Percentiles rank a stretch among this genome's conserved stretches.
These are phyloP conservation scores for Leucogyrophana mollusca DNA, from an alignment of 768 basidiomycete genomes.

Conservation along the genomic window DNA sequence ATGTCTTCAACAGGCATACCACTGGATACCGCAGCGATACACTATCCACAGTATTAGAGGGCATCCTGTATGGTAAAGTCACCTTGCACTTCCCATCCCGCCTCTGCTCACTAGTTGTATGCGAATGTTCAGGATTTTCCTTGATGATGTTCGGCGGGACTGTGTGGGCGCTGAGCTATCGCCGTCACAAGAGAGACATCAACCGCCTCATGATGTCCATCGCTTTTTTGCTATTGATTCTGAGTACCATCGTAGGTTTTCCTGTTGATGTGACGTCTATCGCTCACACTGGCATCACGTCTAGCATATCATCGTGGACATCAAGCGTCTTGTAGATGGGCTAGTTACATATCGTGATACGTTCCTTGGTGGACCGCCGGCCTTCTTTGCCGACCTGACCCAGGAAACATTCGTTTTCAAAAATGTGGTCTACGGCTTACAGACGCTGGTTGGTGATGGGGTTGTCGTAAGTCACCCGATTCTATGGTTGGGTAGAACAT, in stretches of 20 bases:
- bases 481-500: not conserved
- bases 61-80: slow-evolving; percentile 15
- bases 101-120: no score
- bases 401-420: slow-evolving; percentile 31
- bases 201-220: slow-evolving; percentile 21
- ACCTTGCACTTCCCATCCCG: no score
- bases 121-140: slow-evolving; percentile 14
- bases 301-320: slow-evolving; percentile 22
- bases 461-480: slow-evolving; percentile 8
- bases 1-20: not conserved
- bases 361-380: slow-evolving; percentile 22
- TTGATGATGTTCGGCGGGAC: slow-evolving; percentile 20
- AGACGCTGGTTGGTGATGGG: slow-evolving; percentile 20
- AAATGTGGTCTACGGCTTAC: slow-evolving; percentile 21
- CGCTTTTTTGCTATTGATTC: slow-evolving; percentile 17
- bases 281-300: not conserved
- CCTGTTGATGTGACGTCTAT: not conserved
- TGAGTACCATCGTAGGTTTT: slow-evolving; percentile 19
- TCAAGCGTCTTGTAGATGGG: slow-evolving; percentile 22
- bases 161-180: slow-evolving; percentile 19
- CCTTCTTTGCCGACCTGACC: slow-evolving; percentile 26
- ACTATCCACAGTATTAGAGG: slow-evolving; percentile 16
- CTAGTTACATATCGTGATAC: slow-evolving; percentile 18
- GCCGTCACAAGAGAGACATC: slow-evolving; percentile 13
- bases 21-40: slow-evolving; percentile 7